phyloP scores from a whole-genome alignment of 2,329 filamentous ascomycete genomes.

The Aureobasidium subglaciale region DNA sequence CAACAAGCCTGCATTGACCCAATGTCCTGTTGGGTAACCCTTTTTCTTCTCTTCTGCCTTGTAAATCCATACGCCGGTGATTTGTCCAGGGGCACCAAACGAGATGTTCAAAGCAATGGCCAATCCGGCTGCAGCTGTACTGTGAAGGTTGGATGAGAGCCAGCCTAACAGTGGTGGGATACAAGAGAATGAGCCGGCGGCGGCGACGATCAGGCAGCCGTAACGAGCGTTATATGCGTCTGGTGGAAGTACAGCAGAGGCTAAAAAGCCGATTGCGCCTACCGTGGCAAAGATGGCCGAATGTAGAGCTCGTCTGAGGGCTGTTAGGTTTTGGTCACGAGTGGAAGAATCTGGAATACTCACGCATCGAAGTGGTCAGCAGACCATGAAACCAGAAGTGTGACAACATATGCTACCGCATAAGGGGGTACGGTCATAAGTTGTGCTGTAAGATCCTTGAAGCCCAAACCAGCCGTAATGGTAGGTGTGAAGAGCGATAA shows the following conservation, averaged over 20 bases:
- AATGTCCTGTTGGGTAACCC: slow-evolving; percentile 66
- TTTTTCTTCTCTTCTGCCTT: slow-evolving; percentile 51
- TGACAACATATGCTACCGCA: slow-evolving; percentile 39
- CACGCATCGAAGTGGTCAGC: slow-evolving; percentile 54
- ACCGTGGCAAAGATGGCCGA: slow-evolving; percentile 44
- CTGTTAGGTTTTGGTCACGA: background rate
- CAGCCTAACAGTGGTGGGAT: slow-evolving; percentile 66
- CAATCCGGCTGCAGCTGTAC: slow-evolving; percentile 57
- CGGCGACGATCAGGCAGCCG: slow-evolving; percentile 61
- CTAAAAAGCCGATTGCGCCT: slow-evolving; percentile 52
- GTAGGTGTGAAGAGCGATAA: slow-evolving; percentile 35
- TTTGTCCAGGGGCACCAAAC: slow-evolving; percentile 62
- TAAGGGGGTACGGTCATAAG: slow-evolving; percentile 30
- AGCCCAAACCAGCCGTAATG: slow-evolving; percentile 59
- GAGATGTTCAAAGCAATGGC: slow-evolving; percentile 66
- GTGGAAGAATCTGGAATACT: background rate
- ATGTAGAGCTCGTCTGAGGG: slow-evolving; percentile 39
- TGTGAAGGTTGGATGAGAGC: slow-evolving; percentile 61
- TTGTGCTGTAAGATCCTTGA: slow-evolving; percentile 44
- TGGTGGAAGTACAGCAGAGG: slow-evolving; percentile 56
- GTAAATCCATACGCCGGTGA: slow-evolving; percentile 68
- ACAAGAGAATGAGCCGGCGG: slow-evolving; percentile 59
- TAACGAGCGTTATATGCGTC: slow-evolving; percentile 57
- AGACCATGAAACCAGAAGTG: slow-evolving; percentile 42
- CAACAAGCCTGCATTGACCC: slow-evolving; percentile 56